Conservation (phyloP, 257 asterid genomes). For the Linaria vulgaris region DNA sequence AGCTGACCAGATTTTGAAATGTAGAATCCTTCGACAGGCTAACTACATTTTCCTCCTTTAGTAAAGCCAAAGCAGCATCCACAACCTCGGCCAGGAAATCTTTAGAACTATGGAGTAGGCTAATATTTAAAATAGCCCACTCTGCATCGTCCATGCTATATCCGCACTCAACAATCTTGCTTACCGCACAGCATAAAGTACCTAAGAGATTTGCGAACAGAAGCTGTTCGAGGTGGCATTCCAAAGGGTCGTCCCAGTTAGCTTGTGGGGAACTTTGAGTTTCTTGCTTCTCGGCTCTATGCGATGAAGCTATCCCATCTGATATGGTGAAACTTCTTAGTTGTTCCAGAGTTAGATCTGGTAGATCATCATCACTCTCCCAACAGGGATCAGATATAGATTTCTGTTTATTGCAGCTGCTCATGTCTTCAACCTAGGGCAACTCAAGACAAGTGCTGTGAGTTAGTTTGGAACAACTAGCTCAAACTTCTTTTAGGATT, state of each 20-base stretch:
- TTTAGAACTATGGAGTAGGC: constrained; percentile 53
- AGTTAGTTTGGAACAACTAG: too few species aligned
- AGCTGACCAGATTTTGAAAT: constrained; percentile 46
- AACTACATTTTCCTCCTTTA: constrained; percentile 40
- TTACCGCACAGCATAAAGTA: constrained; percentile 48
- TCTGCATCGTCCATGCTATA: constrained; percentile 54
- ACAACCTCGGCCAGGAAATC: constrained; percentile 58
- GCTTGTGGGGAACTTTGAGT: constrained; percentile 26
- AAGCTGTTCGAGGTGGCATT: constrained; percentile 51
- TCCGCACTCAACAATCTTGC: constrained; percentile 53
- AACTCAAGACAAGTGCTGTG: too few species aligned
- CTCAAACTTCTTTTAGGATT: too few species aligned
- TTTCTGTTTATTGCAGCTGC: constrained; percentile 63
- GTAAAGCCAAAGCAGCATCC: constrained; percentile 55
- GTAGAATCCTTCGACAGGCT: constrained; percentile 26
- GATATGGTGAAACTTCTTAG: constrained; percentile 8
- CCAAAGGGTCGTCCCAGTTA: constrained; percentile 60
- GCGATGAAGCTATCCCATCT: too few species aligned
- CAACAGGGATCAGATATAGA: constrained; percentile 39
- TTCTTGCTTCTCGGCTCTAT: constrained; percentile 28
- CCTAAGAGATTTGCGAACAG: constrained; percentile 36
- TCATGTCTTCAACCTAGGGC: constrained; percentile 27
- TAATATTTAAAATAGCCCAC: constrained; percentile 54
- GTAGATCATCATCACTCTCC: constrained; percentile 44
- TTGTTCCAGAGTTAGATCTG: constrained; percentile 46